A percentile compares a stretch with the other conserved stretches of the same genome.
These are phyloP conservation scores for Bjerkandera adusta DNA, from an alignment of 1,284 basidiomycete genomes.

Conservation along the genomic window DNA sequence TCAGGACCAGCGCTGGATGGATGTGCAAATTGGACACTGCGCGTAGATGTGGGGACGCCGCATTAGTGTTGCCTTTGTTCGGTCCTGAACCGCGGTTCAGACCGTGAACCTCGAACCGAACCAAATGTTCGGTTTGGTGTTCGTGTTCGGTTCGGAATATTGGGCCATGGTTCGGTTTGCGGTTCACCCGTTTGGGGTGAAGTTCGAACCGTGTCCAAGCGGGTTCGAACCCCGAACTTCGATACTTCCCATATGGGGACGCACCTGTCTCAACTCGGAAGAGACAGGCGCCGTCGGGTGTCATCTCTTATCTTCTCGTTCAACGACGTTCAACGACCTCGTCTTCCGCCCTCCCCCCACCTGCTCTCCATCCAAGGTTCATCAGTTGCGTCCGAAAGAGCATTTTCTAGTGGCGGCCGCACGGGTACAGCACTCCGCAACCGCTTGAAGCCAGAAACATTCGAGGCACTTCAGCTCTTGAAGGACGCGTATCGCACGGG, in stretches of 20 bases:
- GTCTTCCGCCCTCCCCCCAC: no score
- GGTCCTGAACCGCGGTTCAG: not conserved
- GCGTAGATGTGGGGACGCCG: no score
- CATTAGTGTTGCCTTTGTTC: conserved; percentile 3
- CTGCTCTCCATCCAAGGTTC: conserved; percentile 3
- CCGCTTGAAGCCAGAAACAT: not conserved
- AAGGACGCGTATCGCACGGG: conserved; percentile 3
- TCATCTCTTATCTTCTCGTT: no score
- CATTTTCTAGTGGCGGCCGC: conserved; percentile 2
- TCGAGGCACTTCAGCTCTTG: not conserved
- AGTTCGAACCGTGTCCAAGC: no score
- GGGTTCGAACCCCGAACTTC: no score
- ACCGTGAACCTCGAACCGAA: not conserved
- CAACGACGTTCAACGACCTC: no score
- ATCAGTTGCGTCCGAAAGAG: not conserved
- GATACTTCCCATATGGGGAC: no score
- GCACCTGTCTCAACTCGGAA: no score
- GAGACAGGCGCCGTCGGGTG: no score
- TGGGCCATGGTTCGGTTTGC: not conserved
- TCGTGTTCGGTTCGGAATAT: not conserved
- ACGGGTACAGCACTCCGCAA: conserved; percentile 1
- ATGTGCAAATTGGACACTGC: no score
- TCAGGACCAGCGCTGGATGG: no score
- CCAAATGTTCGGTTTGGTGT: not conserved
- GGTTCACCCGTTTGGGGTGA: not conserved